A percentile compares a stretch with the other conserved stretches of the same genome.
phyloP scores from a whole-genome alignment of 768 basidiomycete genomes.

The Leccinum sublutescens region DNA sequence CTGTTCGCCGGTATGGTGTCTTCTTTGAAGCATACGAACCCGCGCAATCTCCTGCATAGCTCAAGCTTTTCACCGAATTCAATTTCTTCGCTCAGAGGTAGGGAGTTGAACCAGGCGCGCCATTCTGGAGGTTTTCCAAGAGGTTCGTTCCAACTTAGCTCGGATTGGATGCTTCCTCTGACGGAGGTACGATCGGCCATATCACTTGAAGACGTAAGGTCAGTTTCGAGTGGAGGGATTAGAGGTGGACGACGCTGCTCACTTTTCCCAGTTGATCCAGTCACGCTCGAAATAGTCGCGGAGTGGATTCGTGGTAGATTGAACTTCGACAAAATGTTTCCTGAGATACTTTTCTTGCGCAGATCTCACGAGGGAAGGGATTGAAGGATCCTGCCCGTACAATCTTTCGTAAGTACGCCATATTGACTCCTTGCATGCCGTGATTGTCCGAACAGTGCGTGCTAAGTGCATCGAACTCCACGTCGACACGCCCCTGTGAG shows the following conservation, averaged over 20 bases:
- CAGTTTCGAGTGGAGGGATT: constrained; percentile 4
- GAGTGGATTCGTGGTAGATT: constrained; percentile 33
- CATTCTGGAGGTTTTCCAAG: constrained; percentile 48
- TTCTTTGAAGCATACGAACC: constrained; percentile 53
- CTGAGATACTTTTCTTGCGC: constrained; percentile 31
- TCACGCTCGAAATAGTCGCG: constrained; percentile 63
- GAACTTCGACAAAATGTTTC: constrained; percentile 18
- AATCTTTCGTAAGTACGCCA: constrained; percentile 61
- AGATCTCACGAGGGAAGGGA: constrained; percentile 38
- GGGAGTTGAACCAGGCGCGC: constrained; percentile 48
- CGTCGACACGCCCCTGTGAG: constrained; percentile 35
- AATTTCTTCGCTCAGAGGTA: constrained; percentile 15
- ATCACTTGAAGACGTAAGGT: constrained; percentile 45
- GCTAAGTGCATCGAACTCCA: constrained; percentile 68
- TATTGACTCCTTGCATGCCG: constrained; percentile 68
- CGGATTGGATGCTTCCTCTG: constrained; percentile 45
- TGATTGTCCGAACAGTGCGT: constrained; percentile 52
- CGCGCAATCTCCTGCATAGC: constrained; percentile 44
- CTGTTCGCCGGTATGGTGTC: constrained; percentile 6
- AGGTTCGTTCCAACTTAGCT: constrained; percentile 53
- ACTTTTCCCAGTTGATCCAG: constrained; percentile 75
- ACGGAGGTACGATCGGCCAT: constrained; percentile 73
- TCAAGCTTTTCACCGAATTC: constrained; percentile 28
- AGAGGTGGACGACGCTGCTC: constrained; percentile 20
- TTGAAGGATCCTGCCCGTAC: constrained; percentile 37